Percentiles rank a stretch among this genome's conserved stretches.
phyloP scores from a whole-genome alignment of 352 stramenopile species.

The Phytophthora idaei region DNA sequence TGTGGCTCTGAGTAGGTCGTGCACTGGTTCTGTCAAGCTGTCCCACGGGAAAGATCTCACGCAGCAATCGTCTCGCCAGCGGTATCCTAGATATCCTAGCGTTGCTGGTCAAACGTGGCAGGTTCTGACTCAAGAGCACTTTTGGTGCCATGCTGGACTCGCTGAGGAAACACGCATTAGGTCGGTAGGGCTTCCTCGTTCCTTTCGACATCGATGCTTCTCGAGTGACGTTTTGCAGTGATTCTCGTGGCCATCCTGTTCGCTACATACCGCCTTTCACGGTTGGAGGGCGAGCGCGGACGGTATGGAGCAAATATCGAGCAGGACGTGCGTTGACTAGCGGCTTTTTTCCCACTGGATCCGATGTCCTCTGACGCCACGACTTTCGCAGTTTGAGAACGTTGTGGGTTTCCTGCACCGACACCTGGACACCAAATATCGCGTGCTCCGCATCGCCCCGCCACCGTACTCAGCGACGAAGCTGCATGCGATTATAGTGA shows the following conservation, averaged over 20 bases:
- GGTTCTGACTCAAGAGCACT: no score
- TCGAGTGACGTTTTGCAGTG: conserved; percentile 36
- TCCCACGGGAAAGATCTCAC: neutral
- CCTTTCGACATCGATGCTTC: neutral
- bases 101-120: neutral
- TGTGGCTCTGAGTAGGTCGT: neutral
- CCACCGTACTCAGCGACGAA: conserved; percentile 19
- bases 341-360: neutral
- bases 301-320: conserved; percentile 34
- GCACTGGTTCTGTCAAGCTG: conserved; percentile 11
- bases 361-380: conserved; percentile 14
- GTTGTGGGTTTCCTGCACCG: conserved; percentile 48
- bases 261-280: conserved; percentile 63
- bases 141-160: conserved; percentile 27
- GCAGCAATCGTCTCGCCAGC: neutral
- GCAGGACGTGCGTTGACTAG: conserved; percentile 40
- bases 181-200: conserved; percentile 11
- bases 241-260: conserved; percentile 62
- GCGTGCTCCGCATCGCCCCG: conserved; percentile 51
- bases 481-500: conserved; percentile 60
- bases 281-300: conserved; percentile 53
- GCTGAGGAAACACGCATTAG: conserved; percentile 47
- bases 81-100: no score
- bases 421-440: conserved; percentile 55
- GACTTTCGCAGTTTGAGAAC: conserved; percentile 52